Percentiles rank a stretch among this genome's conserved stretches.
Evolutionary conservation across 2,329 filamentous ascomycete genomes (phyloP).

Genomic region (Shiraia sp.): DNA sequence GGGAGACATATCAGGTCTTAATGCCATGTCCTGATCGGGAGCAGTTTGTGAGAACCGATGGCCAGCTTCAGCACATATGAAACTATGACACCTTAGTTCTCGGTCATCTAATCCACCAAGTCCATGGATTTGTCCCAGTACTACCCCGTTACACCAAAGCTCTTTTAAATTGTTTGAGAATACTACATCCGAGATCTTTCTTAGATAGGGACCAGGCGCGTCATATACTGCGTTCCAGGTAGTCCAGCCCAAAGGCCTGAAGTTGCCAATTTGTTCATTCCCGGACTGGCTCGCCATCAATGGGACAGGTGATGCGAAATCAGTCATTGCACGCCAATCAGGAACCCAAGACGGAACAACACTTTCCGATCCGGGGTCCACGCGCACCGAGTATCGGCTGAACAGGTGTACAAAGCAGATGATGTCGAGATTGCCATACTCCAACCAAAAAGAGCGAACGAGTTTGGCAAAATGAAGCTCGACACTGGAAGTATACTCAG

Average conservation of each 20-base stretch:
- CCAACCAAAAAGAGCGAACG: slow-evolving; percentile 31
- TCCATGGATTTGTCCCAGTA: slow-evolving; percentile 27
- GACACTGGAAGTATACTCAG: slow-evolving; percentile 24
- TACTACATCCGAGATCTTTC: slow-evolving; percentile 20
- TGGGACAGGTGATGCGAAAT: slow-evolving; percentile 36
- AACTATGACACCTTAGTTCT: slow-evolving; percentile 33
- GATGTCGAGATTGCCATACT: slow-evolving; percentile 30
- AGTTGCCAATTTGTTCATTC: slow-evolving; percentile 33
- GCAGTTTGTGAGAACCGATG: slow-evolving; percentile 19
- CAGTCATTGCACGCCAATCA: slow-evolving; percentile 31
- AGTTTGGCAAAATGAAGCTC: slow-evolving; percentile 30
- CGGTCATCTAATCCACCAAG: slow-evolving; percentile 29
- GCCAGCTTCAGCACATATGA: slow-evolving; percentile 19
- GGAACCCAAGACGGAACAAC: slow-evolving; percentile 31
- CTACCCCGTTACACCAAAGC: slow-evolving; percentile 28
- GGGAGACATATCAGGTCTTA: slow-evolving; percentile 13
- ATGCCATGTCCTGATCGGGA: slow-evolving; percentile 3
- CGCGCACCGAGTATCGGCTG: slow-evolving; percentile 21
- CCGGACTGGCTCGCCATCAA: slow-evolving; percentile 40
- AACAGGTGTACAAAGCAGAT: slow-evolving; percentile 38
- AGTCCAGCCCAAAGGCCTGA: slow-evolving; percentile 26
- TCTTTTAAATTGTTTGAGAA: slow-evolving; percentile 28
- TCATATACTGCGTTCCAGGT: slow-evolving; percentile 30
- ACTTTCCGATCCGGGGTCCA: slow-evolving; percentile 11
- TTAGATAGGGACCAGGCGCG: slow-evolving; percentile 24